Evolutionary conservation across 352 stramenopile genomes (phyloP), one percentile per base, ranked within the genome.

Genomic region (Phytophthora idaei): DNA sequence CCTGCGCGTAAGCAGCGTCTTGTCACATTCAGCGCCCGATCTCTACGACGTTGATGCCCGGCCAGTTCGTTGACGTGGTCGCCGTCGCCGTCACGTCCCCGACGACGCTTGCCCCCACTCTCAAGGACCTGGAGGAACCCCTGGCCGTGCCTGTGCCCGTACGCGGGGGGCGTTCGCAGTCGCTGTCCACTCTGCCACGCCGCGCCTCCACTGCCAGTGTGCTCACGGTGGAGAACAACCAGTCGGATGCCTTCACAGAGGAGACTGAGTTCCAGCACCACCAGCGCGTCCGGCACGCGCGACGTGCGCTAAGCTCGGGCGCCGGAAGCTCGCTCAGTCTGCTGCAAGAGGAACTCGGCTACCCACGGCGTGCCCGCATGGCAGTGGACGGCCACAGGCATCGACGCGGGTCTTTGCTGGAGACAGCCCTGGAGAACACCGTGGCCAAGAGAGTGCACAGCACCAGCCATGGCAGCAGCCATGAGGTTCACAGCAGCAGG

Each of bases 261-360:
- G 59, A 75, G 53, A 25, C 57, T 41, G 61, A 77, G 17, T 49
- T 72, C 21, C 57, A 74, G 21, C 60, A 52, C 5, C 71, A 83
- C 15, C 67, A 71, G 46, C 63, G 32, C 7, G 36, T 50, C 3
- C 65, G 71, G 0, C 55, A 71, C 49, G 62, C 75, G 21, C 78
- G 82, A 3, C 82, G 84, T 42, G 74, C 81, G 32, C 81, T 90
- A 60, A 91, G 81, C 57, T 85, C 80, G 21, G 82, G 86, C 45
- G 73, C 75, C 27, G 54, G 67, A 41, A 69, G 60, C 15, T 76
- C 69, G 11, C 67, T 86, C 27, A 92, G 84, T 61, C 69, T 92
- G 29, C 55, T 93, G 36, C 84, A 93, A 45, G 63, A 90, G 47
- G 84, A 93, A 65, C 84, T 93, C 17, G 84, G 84, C n/a, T 93